Conservation (phyloP, 495 filamentous ascomycete genomes). For the Cercophora scortea region DNA sequence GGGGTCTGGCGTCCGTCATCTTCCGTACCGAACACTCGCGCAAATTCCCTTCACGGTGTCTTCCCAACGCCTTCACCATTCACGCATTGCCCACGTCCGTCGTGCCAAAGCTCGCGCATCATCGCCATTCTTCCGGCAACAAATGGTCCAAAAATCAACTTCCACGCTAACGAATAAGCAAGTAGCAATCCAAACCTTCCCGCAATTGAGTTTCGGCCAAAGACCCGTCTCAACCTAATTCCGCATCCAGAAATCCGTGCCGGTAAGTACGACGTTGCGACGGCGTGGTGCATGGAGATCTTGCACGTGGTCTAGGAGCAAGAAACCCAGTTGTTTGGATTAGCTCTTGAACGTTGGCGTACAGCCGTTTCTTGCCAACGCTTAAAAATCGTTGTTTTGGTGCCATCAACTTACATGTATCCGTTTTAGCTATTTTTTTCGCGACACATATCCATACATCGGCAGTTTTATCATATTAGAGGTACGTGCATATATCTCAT, state of each 20-base stretch:
- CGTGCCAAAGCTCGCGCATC: no score
- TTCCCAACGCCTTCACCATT: no score
- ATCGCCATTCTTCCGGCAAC: no score
- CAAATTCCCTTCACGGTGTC: no score
- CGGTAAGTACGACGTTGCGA: constrained; percentile 4
- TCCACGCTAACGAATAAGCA: not conserved
- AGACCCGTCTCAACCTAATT: not conserved
- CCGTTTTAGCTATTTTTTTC: not conserved
- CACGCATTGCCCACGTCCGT: no score
- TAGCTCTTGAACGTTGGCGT: not conserved
- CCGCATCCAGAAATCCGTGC: not conserved
- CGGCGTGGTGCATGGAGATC: not conserved
- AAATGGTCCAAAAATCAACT: no score
- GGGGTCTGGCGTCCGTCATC: no score
- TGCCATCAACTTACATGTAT: not conserved
- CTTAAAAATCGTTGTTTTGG: not conserved
- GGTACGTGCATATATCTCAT: constrained; percentile 1
- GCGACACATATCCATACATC: not conserved
- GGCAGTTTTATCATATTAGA: not conserved
- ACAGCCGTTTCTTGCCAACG: no score
- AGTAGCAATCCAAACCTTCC: not conserved
- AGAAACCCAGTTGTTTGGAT: not conserved
- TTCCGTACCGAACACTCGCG: no score
- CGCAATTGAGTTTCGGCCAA: not conserved
- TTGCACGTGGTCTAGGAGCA: not conserved